Conservation (phyloP, 441 rosid genomes). For the Populus hybrid region DNA sequence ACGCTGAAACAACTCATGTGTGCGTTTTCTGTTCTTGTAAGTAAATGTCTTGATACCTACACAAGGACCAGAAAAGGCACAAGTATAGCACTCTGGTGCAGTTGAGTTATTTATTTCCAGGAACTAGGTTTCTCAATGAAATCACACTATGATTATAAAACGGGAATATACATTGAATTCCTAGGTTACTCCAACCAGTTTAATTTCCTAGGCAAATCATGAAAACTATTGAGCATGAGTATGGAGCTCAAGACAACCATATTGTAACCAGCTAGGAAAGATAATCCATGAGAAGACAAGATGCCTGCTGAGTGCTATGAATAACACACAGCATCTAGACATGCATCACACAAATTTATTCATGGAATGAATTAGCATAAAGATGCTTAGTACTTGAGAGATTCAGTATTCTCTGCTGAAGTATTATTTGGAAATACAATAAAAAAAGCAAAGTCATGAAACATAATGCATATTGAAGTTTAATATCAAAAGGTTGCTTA, state of each 20-base stretch:
- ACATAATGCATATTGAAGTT: not conserved
- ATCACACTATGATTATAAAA: not conserved
- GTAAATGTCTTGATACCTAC: not conserved
- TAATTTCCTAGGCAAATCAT: not conserved
- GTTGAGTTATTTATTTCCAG: not conserved
- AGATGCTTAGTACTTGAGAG: not conserved
- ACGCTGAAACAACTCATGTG: not conserved
- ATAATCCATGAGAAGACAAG: not conserved
- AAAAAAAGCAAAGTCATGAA: not conserved
- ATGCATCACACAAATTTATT: not conserved
- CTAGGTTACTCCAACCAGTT: not conserved
- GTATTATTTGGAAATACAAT: not conserved
- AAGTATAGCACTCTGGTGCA: not conserved
- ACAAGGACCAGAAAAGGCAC: not conserved
- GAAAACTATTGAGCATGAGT: not conserved
- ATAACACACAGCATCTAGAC: not conserved
- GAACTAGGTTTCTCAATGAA: not conserved
- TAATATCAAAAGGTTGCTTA: conserved; percentile 34
- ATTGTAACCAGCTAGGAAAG: not conserved
- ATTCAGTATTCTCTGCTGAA: not conserved
- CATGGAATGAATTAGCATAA: not conserved
- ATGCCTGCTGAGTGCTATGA: not conserved
- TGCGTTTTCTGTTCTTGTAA: not conserved
- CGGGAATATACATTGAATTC: not conserved
- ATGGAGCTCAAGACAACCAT: not conserved